phyloP scores from a whole-genome alignment of 345 rosid genomes.

The Combretum micranthum region DNA sequence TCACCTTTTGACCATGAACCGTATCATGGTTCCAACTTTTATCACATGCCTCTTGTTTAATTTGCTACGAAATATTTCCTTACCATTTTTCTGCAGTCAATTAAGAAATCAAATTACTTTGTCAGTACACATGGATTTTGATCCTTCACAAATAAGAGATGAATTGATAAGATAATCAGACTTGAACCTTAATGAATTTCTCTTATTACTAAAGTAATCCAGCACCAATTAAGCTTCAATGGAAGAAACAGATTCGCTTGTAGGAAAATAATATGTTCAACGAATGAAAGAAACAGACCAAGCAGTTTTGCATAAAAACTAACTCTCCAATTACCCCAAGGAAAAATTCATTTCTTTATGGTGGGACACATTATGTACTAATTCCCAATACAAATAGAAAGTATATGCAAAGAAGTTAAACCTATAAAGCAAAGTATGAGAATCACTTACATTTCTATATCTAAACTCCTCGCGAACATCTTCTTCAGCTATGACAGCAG shows the following conservation, averaged over 20 bases:
- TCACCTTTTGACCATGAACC: constrained; percentile 74
- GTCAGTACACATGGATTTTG: not conserved
- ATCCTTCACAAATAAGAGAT: not conserved
- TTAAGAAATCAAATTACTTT: not conserved
- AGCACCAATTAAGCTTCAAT: not conserved
- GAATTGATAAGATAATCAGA: not conserved
- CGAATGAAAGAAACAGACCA: no score
- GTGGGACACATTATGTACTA: no score
- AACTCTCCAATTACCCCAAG: no score
- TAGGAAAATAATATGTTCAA: no score
- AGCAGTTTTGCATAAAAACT: no score
- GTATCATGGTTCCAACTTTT: constrained; percentile 64
- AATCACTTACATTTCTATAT: constrained; percentile 36
- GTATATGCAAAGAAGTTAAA: no score
- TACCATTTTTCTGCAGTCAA: constrained; percentile 40
- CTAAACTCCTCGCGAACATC: constrained; percentile 69
- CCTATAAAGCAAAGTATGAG: no score
- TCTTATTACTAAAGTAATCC: not conserved
- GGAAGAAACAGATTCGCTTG: not conserved
- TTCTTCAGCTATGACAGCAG: constrained; percentile 52
- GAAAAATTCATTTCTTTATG: no score
- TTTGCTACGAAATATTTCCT: constrained; percentile 46
- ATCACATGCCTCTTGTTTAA: constrained; percentile 49
- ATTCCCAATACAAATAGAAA: no score
- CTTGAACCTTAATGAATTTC: no score